Evolutionary conservation across 2,329 filamentous ascomycete species (phyloP).

Genomic region (Leptographium lundbergii): DNA sequence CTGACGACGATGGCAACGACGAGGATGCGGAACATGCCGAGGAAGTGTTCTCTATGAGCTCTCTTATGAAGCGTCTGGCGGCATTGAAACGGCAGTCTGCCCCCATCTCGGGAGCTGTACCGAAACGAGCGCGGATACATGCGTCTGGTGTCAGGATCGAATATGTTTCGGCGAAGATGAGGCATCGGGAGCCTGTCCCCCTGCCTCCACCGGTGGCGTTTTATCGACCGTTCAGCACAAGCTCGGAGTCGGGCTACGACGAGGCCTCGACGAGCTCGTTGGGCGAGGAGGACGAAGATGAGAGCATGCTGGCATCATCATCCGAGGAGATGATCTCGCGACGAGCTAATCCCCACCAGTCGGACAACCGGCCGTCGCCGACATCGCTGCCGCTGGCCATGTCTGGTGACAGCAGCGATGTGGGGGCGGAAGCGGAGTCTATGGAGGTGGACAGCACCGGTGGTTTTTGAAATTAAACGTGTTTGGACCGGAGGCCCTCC

Average conservation of each 20-base stretch:
- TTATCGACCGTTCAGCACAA: constrained; percentile 33
- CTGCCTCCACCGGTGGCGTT: constrained; percentile 41
- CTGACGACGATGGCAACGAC: not conserved
- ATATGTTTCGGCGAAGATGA: constrained; percentile 30
- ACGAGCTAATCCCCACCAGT: constrained; percentile 23
- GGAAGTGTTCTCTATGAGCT: constrained; percentile 19
- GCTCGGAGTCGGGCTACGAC: constrained; percentile 17
- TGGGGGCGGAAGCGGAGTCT: constrained; percentile 5
- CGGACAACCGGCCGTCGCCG: constrained; percentile 24
- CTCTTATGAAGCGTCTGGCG: constrained; percentile 28
- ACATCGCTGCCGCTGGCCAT: constrained; percentile 24
- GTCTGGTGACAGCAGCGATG: constrained; percentile 26
- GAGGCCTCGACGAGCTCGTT: constrained; percentile 18
- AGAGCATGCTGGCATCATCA: constrained; percentile 18
- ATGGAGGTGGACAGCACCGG: not conserved
- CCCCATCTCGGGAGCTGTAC: constrained; percentile 4
- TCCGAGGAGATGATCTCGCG: constrained; percentile 20
- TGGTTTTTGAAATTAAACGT: not conserved
- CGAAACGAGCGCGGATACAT: not conserved
- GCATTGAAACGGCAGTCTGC: constrained; percentile 10
- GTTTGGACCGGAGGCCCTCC: not conserved
- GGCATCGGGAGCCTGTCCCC: constrained; percentile 30
- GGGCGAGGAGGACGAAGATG: constrained; percentile 20
- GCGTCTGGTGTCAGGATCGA: constrained; percentile 25
- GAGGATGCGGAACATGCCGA: not conserved